Percentiles rank a stretch among this genome's conserved stretches.
phyloP scores from a whole-genome alignment of 371 early-diverging fungal species.

The Mortierella sp. region DNA sequence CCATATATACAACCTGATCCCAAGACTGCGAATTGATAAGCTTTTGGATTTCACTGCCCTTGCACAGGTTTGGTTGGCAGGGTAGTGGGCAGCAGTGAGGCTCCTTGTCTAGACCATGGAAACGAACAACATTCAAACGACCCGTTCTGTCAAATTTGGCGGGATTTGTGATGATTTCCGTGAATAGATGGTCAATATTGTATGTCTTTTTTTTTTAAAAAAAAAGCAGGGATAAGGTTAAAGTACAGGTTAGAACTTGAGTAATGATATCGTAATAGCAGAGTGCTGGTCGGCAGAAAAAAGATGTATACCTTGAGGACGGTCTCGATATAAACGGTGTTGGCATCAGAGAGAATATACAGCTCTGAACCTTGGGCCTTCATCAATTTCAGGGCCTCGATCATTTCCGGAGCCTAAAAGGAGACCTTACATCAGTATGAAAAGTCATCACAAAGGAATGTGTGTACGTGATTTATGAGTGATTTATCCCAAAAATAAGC shows the following conservation, averaged over 20 bases:
- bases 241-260: not conserved
- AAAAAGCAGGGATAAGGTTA: not conserved
- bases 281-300: too few species aligned
- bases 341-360: slow-evolving; percentile 80
- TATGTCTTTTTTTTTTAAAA: slow-evolving; percentile 67
- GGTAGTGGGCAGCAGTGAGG: slow-evolving; percentile 74
- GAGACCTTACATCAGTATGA: not conserved
- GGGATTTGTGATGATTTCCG: slow-evolving; percentile 80
- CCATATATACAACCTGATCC: slow-evolving; percentile 67
- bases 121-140: slow-evolving; percentile 66
- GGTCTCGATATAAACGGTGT: slow-evolving; percentile 77
- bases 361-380: slow-evolving; percentile 66
- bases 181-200: slow-evolving; percentile 65
- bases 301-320: slow-evolving; percentile 66
- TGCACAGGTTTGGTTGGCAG: slow-evolving; percentile 83
- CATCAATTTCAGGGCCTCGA: slow-evolving; percentile 61
- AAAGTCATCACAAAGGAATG: not conserved
- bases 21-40: slow-evolving; percentile 51
- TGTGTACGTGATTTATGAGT: not conserved
- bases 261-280: not conserved
- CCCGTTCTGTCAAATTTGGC: slow-evolving; percentile 67
- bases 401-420: slow-evolving; percentile 67
- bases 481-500: not conserved
- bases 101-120: slow-evolving; percentile 58
- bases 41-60: slow-evolving; percentile 64